Evolutionary conservation across 352 stramenopile species (phyloP).

Genomic region (Detonula confervacea): DNA sequence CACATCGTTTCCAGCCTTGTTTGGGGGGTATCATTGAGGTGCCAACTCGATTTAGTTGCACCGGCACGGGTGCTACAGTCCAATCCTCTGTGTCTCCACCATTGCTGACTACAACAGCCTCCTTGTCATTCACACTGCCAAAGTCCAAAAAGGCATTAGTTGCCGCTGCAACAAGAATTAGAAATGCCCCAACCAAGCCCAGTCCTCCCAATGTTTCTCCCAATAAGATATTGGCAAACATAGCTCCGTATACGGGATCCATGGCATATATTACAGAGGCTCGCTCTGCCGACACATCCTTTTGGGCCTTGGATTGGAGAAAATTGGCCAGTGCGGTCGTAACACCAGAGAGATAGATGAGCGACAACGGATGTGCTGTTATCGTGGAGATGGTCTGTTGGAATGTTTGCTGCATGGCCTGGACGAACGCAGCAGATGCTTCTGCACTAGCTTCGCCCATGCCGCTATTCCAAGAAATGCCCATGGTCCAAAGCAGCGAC

Average conservation of each 20-base stretch:
- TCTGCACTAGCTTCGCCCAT: not conserved
- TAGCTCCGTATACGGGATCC: conserved; percentile 82
- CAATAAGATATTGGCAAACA: conserved; percentile 76
- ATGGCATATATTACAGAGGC: conserved; percentile 83
- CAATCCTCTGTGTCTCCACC: conserved; percentile 20
- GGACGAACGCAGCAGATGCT: conserved; percentile 8
- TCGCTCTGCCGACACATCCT: conserved; percentile 68
- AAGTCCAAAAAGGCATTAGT: conserved; percentile 79
- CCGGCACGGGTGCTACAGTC: not conserved
- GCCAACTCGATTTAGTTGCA: not conserved
- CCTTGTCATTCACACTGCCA: conserved; percentile 6
- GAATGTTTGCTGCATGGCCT: conserved; percentile 19
- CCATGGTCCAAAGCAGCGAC: conserved; percentile 62
- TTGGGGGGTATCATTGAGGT: not conserved
- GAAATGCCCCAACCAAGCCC: conserved; percentile 61
- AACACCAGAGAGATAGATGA: conserved; percentile 80
- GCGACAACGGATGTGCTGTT: conserved; percentile 55
- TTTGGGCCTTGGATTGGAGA: conserved; percentile 80
- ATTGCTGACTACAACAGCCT: not conserved
- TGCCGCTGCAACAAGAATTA: conserved; percentile 76
- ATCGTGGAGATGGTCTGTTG: conserved; percentile 40
- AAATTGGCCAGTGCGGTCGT: conserved; percentile 80
- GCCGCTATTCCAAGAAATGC: conserved; percentile 22
- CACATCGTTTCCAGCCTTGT: conserved; percentile 23
- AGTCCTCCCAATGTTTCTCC: conserved; percentile 66